Evolutionary conservation across 2,329 filamentous ascomycete genomes (phyloP).

Genomic region (Mycocentrospora acerina): DNA sequence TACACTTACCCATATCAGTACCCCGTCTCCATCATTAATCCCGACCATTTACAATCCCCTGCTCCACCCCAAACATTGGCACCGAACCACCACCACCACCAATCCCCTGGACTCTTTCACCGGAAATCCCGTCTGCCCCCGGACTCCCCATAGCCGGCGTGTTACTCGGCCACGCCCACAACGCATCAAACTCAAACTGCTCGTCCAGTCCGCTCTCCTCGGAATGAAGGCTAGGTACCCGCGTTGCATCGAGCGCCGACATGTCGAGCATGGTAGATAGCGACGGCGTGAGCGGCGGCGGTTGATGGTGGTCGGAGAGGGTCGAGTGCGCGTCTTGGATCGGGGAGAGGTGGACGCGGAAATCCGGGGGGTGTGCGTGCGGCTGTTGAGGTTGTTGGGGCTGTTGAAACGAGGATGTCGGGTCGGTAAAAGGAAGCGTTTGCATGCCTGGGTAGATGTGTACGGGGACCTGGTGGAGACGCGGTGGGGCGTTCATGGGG

Average conservation of each 20-base stretch:
- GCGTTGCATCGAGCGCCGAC: constrained; percentile 36
- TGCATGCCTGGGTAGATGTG: constrained; percentile 42
- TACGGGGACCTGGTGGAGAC: constrained; percentile 36
- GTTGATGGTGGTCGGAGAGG: constrained; percentile 5
- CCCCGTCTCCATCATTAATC: background rate
- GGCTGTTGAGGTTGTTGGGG: constrained; percentile 1
- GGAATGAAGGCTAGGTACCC: constrained; percentile 33
- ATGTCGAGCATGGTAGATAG: constrained; percentile 43
- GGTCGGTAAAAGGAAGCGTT: constrained; percentile 26
- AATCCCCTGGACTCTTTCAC: constrained; percentile 25
- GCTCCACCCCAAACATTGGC: constrained; percentile 37
- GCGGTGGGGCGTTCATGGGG: constrained; percentile 17
- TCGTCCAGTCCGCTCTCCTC: constrained; percentile 42
- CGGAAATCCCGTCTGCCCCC: constrained; percentile 8
- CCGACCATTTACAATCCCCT: constrained; percentile 6
- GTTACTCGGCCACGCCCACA: constrained; percentile 45
- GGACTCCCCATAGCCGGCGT: constrained; percentile 37
- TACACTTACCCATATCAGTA: background rate
- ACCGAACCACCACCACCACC: constrained; percentile 29
- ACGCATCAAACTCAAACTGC: constrained; percentile 45
- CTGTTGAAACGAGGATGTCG: constrained; percentile 8
- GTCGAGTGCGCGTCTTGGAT: constrained; percentile 27
- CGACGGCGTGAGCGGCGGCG: constrained; percentile 23
- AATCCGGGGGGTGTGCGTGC: constrained; percentile 11
- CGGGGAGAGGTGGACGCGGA: constrained; percentile 33